phyloP scores from a whole-genome alignment of 2,329 filamentous ascomycete species.

The Capronia epimyces region DNA sequence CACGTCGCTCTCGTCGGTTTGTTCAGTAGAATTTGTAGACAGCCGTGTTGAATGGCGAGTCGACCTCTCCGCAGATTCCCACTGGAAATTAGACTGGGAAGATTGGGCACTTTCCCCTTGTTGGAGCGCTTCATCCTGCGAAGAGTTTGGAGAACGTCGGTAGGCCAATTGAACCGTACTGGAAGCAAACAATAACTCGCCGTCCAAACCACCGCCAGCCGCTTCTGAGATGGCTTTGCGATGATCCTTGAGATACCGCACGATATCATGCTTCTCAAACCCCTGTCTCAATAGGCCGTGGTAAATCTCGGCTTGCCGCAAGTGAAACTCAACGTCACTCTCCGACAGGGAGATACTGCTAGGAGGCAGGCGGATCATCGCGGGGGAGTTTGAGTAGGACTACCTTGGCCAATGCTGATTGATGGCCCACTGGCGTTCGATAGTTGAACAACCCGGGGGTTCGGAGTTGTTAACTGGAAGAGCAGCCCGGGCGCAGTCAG shows the following conservation, averaged over 20 bases:
- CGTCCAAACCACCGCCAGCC: not conserved
- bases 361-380: conserved; percentile 34
- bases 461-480: not conserved
- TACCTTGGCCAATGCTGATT: not conserved
- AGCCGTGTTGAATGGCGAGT: not conserved
- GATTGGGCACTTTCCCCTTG: not conserved
- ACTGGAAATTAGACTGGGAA: not conserved
- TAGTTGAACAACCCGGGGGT: no score
- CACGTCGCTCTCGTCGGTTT: not conserved
- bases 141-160: not conserved
- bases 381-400: not conserved
- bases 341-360: conserved; percentile 34
- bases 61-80: not conserved
- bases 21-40: not conserved
- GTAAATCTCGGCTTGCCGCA: conserved; percentile 29
- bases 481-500: not conserved
- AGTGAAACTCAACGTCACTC: conserved; percentile 33
- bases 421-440: no score
- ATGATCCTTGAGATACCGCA: conserved; percentile 23
- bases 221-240: conserved; percentile 5
- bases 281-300: conserved; percentile 26
- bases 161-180: conserved; percentile 19
- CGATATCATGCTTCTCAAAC: conserved; percentile 27
- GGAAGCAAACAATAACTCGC: conserved; percentile 1
- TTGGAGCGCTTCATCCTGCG: not conserved